Base-by-base conservation (phyloP, 331 rosid genomes). In the Saraca asoca region DNA sequence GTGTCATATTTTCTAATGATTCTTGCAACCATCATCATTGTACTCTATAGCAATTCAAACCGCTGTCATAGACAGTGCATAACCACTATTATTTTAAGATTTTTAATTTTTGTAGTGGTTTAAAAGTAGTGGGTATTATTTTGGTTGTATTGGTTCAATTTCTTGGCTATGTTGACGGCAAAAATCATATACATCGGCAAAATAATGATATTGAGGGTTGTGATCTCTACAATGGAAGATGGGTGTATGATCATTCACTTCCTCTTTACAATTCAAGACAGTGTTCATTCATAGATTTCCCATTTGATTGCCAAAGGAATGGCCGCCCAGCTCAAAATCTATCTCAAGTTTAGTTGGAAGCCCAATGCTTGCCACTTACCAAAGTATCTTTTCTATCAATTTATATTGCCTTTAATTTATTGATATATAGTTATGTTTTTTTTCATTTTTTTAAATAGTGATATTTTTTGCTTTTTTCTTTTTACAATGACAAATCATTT, bases 341-440 rank as follows among this genome's bases (percentile, higher is more conserved):
- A 70, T 70, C 62, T 38, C 42, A 70, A 51, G 51, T 70, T 19
- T 51, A 51, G 61, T 37, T 70, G 69, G 75, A 38, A 70, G 14
- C 75, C 69, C 13, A 5, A 9, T 60, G 34, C 54, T 38, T 60
- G 75, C 6, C 3, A 49, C 61, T 45, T 70, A 0, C 69, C 75
- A 49, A 70, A 69, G 75, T 59, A 70, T 43, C 18, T 12, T 2
- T 52, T 2, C n/a, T n/a, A n/a, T n/a, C n/a, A n/a, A n/a, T n/a
- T n/a, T 13, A 44, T 44, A 44, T 44, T 52, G 34, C 8, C 15
- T 7, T 14, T 48, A 1, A 48, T 10, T 48, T 5, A 34, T 34
- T 34, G 38, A 6, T 34, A 44, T 3, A 2, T 44, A 44, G 2
- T 2, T 44, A 2, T 9, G 50, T 44, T 9, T 7, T 2, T 44